Conservation (phyloP, 164 flowering plant species). For the Stephania cephalantha region DNA sequence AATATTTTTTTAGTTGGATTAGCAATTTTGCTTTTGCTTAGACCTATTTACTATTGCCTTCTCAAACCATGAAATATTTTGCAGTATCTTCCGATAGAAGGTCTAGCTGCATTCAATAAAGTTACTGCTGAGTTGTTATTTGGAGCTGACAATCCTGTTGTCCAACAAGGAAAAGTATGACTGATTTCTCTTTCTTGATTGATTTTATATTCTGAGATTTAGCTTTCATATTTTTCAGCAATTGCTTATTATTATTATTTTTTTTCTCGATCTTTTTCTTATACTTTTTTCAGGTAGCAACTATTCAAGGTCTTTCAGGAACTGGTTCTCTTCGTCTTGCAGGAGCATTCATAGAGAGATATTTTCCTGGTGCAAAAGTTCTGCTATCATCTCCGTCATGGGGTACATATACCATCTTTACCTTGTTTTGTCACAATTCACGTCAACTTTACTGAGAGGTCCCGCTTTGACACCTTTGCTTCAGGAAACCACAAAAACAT, state of each 20-base stretch:
- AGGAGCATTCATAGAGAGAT: conserved; percentile 85
- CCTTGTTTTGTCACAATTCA: conserved; percentile 4
- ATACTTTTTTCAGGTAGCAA: conserved; percentile 60
- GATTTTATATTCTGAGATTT: background rate
- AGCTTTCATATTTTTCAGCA: background rate
- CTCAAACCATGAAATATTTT: conserved; percentile 8
- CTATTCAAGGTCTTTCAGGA: conserved; percentile 98
- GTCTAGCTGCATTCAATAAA: conserved; percentile 93
- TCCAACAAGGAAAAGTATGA: conserved; percentile 76
- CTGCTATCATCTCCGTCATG: conserved; percentile 94
- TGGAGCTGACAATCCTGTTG: conserved; percentile 76
- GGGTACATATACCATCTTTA: conserved; percentile 49
- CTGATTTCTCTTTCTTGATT: background rate
- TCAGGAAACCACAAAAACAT: conserved; percentile 98
- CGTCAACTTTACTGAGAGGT: conserved; percentile 9
- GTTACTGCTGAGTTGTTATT: conserved; percentile 84
- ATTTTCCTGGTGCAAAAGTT: conserved; percentile 87
- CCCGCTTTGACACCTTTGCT: conserved; percentile 12
- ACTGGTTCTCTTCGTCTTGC: conserved; percentile 98
- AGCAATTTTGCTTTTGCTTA: background rate
- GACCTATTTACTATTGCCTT: conserved; percentile 1
- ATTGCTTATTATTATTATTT: background rate
- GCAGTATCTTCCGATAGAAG: conserved; percentile 99
- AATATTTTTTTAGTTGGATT: conserved; percentile 9
- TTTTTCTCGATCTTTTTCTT: background rate